Percentiles rank a stretch among this genome's conserved stretches.
Conservation (phyloP, 1,139 yeast species). For the Pneumocystis sp. region DNA sequence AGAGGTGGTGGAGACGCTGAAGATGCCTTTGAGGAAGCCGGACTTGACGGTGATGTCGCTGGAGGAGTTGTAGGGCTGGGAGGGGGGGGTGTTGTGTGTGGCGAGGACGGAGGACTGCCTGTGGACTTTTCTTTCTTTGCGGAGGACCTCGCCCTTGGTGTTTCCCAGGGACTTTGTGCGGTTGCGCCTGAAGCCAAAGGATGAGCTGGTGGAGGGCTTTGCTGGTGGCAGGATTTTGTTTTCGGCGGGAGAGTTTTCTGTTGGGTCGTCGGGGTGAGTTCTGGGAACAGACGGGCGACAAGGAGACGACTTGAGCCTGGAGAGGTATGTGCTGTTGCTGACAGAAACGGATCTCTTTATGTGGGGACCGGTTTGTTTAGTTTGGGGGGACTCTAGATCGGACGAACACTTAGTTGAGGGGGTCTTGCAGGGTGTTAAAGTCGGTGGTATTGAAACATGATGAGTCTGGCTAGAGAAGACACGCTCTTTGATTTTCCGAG, state of each 20-base stretch:
- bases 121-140: not conserved
- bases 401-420: not conserved
- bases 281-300: not conserved
- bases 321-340: not conserved
- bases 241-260: not conserved
- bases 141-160: not conserved
- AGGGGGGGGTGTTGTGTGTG: not conserved
- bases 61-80: not conserved
- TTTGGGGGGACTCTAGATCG: not conserved
- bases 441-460: not conserved
- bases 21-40: slow-evolving; percentile 81
- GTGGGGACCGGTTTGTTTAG: not conserved
- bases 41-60: slow-evolving; percentile 39
- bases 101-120: not conserved
- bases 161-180: not conserved
- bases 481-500: not conserved
- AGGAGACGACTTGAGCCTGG: not conserved
- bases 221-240: not conserved
- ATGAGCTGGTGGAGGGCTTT: not conserved
- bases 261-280: not conserved
- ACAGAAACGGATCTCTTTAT: not conserved
- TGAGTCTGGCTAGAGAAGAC: not conserved
- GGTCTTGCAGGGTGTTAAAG: not conserved
- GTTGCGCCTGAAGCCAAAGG: not conserved
- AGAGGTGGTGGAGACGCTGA: slow-evolving; percentile 89